Evolutionary conservation across 2,329 filamentous ascomycete genomes (phyloP).

Genomic region (Lecanicillium sp.): DNA sequence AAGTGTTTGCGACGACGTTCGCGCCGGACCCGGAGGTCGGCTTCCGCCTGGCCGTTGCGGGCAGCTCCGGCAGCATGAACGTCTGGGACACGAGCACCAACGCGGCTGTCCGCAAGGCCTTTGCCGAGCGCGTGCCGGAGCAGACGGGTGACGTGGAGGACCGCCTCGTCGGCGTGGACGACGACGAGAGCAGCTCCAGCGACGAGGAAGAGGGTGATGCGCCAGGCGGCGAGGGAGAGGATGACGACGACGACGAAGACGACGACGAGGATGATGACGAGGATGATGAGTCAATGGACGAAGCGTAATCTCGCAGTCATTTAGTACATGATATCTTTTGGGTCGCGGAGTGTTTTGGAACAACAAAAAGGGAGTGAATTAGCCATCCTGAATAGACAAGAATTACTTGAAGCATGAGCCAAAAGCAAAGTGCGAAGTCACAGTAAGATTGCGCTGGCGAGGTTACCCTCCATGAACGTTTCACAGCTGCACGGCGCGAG

Average conservation of each 20-base stretch:
- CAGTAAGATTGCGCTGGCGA: no score
- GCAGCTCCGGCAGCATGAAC: constrained; percentile 86
- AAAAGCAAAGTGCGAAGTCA: no score
- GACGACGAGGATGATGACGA: constrained; percentile 27
- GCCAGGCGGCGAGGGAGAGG: constrained; percentile 31
- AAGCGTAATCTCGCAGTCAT: not conserved
- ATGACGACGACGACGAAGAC: constrained; percentile 49
- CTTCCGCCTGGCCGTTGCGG: constrained; percentile 87
- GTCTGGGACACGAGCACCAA: constrained; percentile 98
- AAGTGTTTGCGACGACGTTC: constrained; percentile 87
- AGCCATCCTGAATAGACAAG: constrained; percentile 8
- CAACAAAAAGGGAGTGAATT: constrained; percentile 10
- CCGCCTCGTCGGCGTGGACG: constrained; percentile 66
- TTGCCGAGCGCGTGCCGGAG: constrained; percentile 61
- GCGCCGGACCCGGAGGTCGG: constrained; percentile 85
- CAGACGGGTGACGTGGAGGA: constrained; percentile 59
- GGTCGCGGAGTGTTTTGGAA: constrained; percentile 5
- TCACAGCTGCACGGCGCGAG: no score
- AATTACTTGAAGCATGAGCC: no score
- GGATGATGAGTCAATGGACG: constrained; percentile 40
- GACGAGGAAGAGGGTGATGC: constrained; percentile 47
- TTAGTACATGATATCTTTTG: not conserved
- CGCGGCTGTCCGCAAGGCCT: constrained; percentile 73
- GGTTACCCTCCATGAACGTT: constrained; percentile 58
- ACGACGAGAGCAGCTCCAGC: constrained; percentile 61